phyloP scores from a whole-genome alignment of 2,329 filamentous ascomycete species.

The Talaromyces sp. region DNA sequence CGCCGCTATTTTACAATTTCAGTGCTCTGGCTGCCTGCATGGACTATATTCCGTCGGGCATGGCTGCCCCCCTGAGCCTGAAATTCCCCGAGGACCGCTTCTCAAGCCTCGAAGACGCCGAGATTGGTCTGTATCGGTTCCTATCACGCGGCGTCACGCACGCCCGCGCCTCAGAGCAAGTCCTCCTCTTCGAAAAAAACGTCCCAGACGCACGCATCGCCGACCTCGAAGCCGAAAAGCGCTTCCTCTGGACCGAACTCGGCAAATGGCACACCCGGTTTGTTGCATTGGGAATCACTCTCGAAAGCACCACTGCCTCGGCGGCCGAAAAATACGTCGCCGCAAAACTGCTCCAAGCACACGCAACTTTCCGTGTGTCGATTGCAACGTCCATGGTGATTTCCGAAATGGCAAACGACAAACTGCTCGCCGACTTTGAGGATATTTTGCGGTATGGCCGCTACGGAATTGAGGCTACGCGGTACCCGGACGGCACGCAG shows the following conservation, averaged over 20 bases:
- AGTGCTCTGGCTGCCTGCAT: neutral
- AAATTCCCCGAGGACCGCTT: neutral
- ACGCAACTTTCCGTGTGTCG: neutral
- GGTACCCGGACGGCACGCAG: constrained; percentile 19
- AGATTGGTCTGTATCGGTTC: neutral
- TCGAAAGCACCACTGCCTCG: neutral
- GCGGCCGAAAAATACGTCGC: neutral
- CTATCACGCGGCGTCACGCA: neutral
- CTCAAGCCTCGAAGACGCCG: neutral
- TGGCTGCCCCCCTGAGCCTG: neutral
- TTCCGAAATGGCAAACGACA: constrained; percentile 18
- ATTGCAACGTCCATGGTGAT: constrained; percentile 5
- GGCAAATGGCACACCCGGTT: neutral
- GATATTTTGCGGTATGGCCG: constrained; percentile 13
- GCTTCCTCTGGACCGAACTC: neutral
- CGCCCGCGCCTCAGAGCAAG: neutral
- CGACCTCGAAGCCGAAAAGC: neutral
- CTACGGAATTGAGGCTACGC: constrained; percentile 4
- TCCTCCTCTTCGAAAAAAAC: neutral
- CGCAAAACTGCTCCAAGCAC: neutral
- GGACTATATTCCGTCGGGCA: neutral
- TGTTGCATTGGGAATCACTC: neutral
- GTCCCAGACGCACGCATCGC: neutral
- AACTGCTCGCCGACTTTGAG: constrained; percentile 13
- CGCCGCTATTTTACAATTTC: constrained; percentile 16